Percentiles rank a stretch among this genome's conserved stretches.
phyloP scores from a whole-genome alignment of 805 yeast genomes.

The Maudiozyma turicensis region DNA sequence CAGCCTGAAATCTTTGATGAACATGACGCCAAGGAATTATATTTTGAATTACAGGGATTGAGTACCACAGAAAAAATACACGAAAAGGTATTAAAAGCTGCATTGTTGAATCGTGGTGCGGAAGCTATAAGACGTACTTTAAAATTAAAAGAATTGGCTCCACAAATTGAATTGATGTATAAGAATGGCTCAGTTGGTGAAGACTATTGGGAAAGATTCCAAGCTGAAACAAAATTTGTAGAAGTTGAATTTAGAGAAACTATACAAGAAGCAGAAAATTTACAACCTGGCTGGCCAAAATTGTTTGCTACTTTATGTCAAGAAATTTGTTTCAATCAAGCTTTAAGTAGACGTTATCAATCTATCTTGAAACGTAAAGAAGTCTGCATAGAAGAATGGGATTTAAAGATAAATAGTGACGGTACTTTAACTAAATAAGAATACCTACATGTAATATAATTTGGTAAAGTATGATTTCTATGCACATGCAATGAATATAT shows the following conservation, averaged over 20 bases:
- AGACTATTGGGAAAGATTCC: conserved; percentile 71
- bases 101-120: conserved; percentile 61
- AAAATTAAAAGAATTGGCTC: conserved; percentile 70
- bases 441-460: neutral
- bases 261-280: conserved; percentile 60
- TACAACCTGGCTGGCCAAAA: conserved; percentile 74
- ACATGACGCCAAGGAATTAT: conserved; percentile 57
- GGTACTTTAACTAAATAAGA: conserved; percentile 20
- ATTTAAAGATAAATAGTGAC: conserved; percentile 21
- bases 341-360: conserved; percentile 62
- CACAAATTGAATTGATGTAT: conserved; percentile 58
- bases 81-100: conserved; percentile 66
- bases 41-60: conserved; percentile 45
- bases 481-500: neutral
- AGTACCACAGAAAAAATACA: conserved; percentile 36
- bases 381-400: conserved; percentile 24
- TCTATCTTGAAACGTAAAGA: conserved; percentile 34
- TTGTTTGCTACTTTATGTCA: conserved; percentile 68
- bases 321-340: conserved; percentile 88
- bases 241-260: conserved; percentile 75
- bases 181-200: conserved; percentile 90
- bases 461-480: neutral
- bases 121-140: conserved; percentile 80
- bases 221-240: conserved; percentile 64
- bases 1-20: conserved; percentile 67